Evolutionary conservation across 345 rosid genomes (phyloP), one percentile per base, ranked within the genome.

Genomic region (Geranium brycei): DNA sequence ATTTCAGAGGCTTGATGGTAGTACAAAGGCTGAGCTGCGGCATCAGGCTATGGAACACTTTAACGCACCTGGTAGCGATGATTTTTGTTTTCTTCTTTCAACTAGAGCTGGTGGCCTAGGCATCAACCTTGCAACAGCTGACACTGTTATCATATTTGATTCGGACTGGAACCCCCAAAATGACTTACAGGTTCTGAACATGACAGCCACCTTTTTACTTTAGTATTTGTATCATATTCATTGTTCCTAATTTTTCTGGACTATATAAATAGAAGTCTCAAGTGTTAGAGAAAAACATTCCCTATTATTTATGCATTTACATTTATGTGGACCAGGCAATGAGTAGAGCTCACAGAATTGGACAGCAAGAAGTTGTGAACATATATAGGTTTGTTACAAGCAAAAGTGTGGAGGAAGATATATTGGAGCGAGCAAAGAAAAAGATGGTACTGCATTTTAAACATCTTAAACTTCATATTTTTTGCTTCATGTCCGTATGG

Each of bases 271-370:
- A 60, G 62, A 55, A 61, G 59, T n/a, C 51, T 35, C 18, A 35
- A 69, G 57, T 68, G 41, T 67, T 53, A 10, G 15, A 7, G 10
- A 7, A 35, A 35, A 35, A 4, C 41, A 35, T 7, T 4, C 10
- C 41, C 10, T 62, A 3, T 47, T 8, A 40, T 40, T 51, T 18
- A 31, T 10, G 31, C 5, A 40, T 19, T 14, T 68, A n/a, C 41
- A 47, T 47, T 70, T 31, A 41, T 55, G 64, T 79, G 59, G 76
- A 61, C 71, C 78, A 95, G 99, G 99, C 99, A 62, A 91, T 95
- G 97, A 95, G 99, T 69, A 90, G 97, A 84, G 99, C 99, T 70
- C 99, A 95, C 71, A 85, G 99, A 81, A 95, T 95, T 75, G 99
- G 99, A 71, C 99, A 95, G 71, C 99, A 87, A 78, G 97, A 91